Evolutionary conservation across 345 rosid species (phyloP).

Genomic region (Rubroshorea leprosula): DNA sequence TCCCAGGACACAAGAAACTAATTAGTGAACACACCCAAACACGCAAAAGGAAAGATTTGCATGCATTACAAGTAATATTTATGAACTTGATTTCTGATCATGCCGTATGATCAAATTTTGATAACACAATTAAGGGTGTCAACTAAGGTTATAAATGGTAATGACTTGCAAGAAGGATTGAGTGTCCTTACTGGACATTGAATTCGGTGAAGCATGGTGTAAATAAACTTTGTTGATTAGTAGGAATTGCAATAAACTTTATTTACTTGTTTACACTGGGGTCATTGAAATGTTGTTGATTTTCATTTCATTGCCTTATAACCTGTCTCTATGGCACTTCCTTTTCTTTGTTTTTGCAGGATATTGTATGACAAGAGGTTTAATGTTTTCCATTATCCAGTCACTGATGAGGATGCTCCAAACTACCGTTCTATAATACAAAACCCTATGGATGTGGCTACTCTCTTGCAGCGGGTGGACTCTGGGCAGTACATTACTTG

Average conservation of each 20-base stretch:
- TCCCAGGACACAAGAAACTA: no score
- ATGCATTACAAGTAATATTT: no score
- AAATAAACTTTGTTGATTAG: not conserved
- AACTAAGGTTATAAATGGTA: no score
- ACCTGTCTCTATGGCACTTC: not conserved
- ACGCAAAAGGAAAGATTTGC: no score
- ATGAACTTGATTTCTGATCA: no score
- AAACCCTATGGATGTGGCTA: slow-evolving; percentile 93
- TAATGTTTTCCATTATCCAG: slow-evolving; percentile 90
- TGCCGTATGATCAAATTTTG: no score
- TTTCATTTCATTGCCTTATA: not conserved
- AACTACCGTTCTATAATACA: slow-evolving; percentile 81
- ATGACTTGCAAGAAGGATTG: not conserved
- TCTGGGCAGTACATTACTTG: slow-evolving; percentile 81
- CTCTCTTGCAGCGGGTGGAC: slow-evolving; percentile 83
- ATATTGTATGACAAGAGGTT: slow-evolving; percentile 84
- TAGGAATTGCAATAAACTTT: no score
- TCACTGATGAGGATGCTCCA: slow-evolving; percentile 94
- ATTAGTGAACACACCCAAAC: no score
- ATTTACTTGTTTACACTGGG: not conserved
- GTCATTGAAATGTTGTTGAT: not conserved
- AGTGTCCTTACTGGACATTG: not conserved
- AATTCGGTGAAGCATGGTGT: not conserved
- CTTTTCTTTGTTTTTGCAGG: slow-evolving; percentile 36
- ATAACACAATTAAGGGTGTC: no score